phyloP scores from a whole-genome alignment of 2,329 filamentous ascomycete species.

The Epichloe elymi region DNA sequence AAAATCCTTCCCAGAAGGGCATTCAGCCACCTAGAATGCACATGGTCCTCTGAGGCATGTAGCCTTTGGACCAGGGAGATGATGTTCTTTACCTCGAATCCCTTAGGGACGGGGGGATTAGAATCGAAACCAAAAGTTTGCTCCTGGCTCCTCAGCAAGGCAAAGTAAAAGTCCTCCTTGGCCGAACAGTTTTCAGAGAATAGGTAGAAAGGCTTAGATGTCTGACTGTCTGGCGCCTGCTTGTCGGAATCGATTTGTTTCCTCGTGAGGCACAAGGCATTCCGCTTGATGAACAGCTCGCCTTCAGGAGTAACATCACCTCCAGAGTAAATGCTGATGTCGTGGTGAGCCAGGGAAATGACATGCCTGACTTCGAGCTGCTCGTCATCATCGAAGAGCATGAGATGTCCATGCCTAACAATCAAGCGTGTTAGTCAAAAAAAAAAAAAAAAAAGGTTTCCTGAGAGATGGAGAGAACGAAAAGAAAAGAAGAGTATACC shows the following conservation, averaged over 20 bases:
- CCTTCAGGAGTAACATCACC: conserved; percentile 70
- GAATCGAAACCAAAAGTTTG: conserved; percentile 44
- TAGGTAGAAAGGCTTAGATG: conserved; percentile 76
- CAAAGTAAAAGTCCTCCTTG: conserved; percentile 98
- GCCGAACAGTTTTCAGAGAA: conserved; percentile 93
- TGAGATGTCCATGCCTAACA: conserved; percentile 75
- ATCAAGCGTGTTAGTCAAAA: not conserved
- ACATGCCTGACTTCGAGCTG: conserved; percentile 95
- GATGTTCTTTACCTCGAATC: conserved; percentile 75
- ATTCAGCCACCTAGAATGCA: conserved; percentile 89
- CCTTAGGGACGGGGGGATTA: conserved; percentile 55
- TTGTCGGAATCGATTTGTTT: conserved; percentile 41
- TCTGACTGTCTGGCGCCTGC: conserved; percentile 35
- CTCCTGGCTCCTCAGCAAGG: conserved; percentile 73
- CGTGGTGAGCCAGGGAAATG: conserved; percentile 82
- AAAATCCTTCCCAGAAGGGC: conserved; percentile 82
- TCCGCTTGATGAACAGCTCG: conserved; percentile 90
- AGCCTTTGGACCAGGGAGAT: conserved; percentile 81
- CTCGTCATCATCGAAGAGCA: conserved; percentile 93
- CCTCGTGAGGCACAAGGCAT: conserved; percentile 71
- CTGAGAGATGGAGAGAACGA: not conserved
- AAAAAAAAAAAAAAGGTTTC: not conserved
- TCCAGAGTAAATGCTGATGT: conserved; percentile 73
- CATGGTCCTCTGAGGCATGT: conserved; percentile 81
- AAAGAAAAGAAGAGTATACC: conserved; percentile 36